Evolutionary conservation across 2,329 filamentous ascomycete genomes (phyloP).

Genomic region (Ceratocystis lukuohia): DNA sequence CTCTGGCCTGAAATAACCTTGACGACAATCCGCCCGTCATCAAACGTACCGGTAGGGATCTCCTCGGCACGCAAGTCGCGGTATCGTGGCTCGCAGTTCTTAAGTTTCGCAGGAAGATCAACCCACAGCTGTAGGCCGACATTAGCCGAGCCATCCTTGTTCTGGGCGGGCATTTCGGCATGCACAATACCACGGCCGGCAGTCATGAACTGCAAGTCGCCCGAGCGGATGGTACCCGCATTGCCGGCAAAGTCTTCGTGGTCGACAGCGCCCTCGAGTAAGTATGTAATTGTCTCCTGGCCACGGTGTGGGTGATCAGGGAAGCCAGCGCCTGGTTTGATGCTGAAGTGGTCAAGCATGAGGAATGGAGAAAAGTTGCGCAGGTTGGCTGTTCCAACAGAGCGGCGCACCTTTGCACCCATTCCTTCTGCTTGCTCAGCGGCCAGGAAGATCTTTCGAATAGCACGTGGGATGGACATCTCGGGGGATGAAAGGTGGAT

Average conservation of each 20-base stretch:
- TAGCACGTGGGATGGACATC: slow-evolving; percentile 59
- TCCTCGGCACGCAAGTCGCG: slow-evolving; percentile 68
- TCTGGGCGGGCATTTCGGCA: slow-evolving; percentile 82
- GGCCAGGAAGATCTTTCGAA: slow-evolving; percentile 73
- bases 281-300: slow-evolving; percentile 79
- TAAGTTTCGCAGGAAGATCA: slow-evolving; percentile 68
- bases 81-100: slow-evolving; percentile 83
- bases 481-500: slow-evolving; percentile 28
- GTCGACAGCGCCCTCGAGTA: slow-evolving; percentile 73
- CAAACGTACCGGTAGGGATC: slow-evolving; percentile 60
- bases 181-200: slow-evolving; percentile 85
- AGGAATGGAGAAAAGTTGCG: slow-evolving; percentile 84
- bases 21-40: slow-evolving; percentile 60
- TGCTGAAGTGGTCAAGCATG: slow-evolving; percentile 88
- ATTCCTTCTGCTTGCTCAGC: slow-evolving; percentile 77
- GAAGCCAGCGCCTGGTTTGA: slow-evolving; percentile 71
- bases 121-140: slow-evolving; percentile 93
- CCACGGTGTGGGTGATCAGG: slow-evolving; percentile 77
- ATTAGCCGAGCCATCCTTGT: slow-evolving; percentile 61
- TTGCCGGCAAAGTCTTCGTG: slow-evolving; percentile 88
- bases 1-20: slow-evolving; percentile 85
- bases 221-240: slow-evolving; percentile 65
- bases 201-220: slow-evolving; percentile 98
- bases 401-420: slow-evolving; percentile 74
- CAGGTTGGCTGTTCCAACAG: slow-evolving; percentile 70